Base-by-base conservation (phyloP, 129 eudicot species). In the Calendula officinalis region DNA sequence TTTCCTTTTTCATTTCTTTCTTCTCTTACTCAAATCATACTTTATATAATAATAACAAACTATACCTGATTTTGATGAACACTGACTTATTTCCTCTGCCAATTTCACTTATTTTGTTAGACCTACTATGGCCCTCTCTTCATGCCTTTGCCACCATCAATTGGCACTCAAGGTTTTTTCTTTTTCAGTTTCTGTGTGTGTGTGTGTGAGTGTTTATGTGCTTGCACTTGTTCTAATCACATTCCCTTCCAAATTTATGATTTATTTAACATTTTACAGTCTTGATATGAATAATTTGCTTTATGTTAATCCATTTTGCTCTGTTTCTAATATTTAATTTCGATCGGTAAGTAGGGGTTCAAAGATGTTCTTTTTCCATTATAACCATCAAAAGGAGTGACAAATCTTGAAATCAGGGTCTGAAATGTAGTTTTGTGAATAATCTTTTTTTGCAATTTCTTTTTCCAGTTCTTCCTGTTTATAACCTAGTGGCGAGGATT, bases 81-180 rank as follows among this genome's bases (percentile, higher is more conserved):
- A 64, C 15, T 34, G 11, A 59, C 69, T 47, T 47, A 62, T 75
- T 39, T 17, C 42, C 40, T 34, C 38, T 68, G 51, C 54, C 61
- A 32, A 41, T 62, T 33, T 45, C 30, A 13, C 61, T 65, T 50
- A 4, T 34, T 66, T 75, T 63, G 60, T 41, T 5, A 13, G 67
- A 13, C 45, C 77, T 64, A 65, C 8, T 2, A 84, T 84, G 94
- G 88, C 86, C 66, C 68, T 83, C 69, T 85, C 90, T 76, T 83
- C 81, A 70, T 81, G 86, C 80, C 76, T 83, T 51, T 69, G 63
- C 68, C 68, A 56, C 71, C 69, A 84, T 60, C 82, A 42, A 57
- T 43, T 76, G 66, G 27, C 90, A 56, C 68, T 77, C 71, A 82
- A 81, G 97, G 97, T 89, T 80, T 44, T 51, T 4, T 3, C 45